Evolutionary conservation across 139 green algal species (phyloP).

Genomic region (Chlamydomonas incerta): DNA sequence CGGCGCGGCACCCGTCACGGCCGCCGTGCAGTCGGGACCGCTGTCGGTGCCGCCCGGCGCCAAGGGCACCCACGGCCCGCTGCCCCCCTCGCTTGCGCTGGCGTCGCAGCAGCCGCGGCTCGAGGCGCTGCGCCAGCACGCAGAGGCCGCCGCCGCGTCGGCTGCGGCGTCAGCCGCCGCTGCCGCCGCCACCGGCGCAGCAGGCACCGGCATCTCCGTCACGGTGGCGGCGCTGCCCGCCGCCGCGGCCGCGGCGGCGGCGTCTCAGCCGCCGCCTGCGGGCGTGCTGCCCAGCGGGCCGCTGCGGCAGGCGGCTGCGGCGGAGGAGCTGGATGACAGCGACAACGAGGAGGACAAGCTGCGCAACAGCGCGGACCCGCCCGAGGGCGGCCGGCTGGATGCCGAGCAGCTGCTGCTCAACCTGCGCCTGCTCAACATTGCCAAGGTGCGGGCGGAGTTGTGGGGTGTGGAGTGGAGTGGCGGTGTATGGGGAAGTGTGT

Average conservation of each 20-base stretch:
- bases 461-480: no score
- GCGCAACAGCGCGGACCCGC: conserved; percentile 1
- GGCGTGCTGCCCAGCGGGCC: background rate
- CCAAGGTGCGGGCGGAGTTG: no score
- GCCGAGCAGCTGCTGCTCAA: conserved; percentile 1
- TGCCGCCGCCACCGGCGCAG: background rate
- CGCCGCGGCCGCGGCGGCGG: background rate
- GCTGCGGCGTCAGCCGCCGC: background rate
- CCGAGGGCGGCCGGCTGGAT: background rate
- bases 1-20: no score
- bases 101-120: no score
- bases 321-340: conserved; percentile 63
- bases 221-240: background rate
- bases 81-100: no score
- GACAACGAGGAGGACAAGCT: conserved; percentile 44
- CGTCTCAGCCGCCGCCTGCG: background rate
- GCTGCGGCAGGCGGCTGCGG: conserved; percentile 49
- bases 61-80: no score
- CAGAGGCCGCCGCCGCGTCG: background rate
- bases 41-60: no score
- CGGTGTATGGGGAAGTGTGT: background rate
- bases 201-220: background rate
- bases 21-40: no score
- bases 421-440: background rate
- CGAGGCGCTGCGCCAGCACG: no score